Base-by-base conservation (phyloP, 2,329 filamentous ascomycete genomes). In the Stromatinia cepivora region DNA sequence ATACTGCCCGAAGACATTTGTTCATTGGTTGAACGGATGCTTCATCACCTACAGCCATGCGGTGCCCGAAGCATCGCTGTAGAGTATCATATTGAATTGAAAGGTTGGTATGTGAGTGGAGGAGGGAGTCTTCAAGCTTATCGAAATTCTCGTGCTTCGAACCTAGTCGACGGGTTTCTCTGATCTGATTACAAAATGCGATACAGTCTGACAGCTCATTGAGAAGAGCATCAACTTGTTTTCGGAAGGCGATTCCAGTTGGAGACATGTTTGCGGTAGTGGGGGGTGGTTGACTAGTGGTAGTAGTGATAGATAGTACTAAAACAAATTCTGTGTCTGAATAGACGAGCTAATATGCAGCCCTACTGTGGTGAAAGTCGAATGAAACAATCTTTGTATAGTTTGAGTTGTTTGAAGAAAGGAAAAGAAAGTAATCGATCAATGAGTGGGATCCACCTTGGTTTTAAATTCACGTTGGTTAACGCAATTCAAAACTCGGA, bases 91-190 rank as follows among this genome's bases (percentile, higher is more conserved):
- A 68, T 63, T 53, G 25, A 10, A 28, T 11, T 7, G 56, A 52
- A n/a, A 68, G 34, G 20, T 36, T n/a, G n/a, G 42, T 53, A 4
- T 36, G 52, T 9, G 52, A 59, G 20, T 34, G 17, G 6, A 63
- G 56, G 5, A 68, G 66, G 9, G 50, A 7, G 25, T 17, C n/a
- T 45, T 28, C 25, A 45, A 68, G 66, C 4, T 54, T 62, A 22
- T 68, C 57, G 13, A 68, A 68, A 39, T 63, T 53, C 34, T 68
- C 56, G 28, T 68, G 57, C 45, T 45, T 63, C 11, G 46, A 53
- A 42, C 57, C 66, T 22, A 68, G 56, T 31, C 58, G 66, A 31
- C 66, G 66, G 46, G 31, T 68, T 34, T 62, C 57, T 39, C 57
- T 36, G 46, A 68, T 63, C 36, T 53, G 45, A 20, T 62, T 34